Evolutionary conservation across 1,139 yeast genomes (phyloP), one percentile per base, ranked within the genome.

Genomic region (Taphrina communis): DNA sequence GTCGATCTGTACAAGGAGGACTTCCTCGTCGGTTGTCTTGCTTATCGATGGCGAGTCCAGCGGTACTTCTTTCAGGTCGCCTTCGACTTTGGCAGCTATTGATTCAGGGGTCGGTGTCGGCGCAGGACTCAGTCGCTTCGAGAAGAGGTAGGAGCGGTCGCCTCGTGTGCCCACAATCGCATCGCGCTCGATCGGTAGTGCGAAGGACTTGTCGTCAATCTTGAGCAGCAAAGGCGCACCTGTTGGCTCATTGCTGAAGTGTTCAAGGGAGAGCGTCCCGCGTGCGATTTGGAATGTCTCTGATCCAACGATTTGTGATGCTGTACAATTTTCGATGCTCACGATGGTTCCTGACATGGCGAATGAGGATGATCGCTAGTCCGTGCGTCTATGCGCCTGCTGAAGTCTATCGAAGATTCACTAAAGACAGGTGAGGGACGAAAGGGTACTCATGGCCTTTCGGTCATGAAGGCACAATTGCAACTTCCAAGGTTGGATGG

Each of bases 151-250:
- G 14, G 67, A 56, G 9, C 67, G 36, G 38, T 63, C 67, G 60
- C 59, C 67, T 8, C 50, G 56, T n/a, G 67, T 63, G 11, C 67
- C 67, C 36, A 57, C 67, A 12, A 63, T 55, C 19, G 67, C 59
- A 46, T 63, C 67, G 4, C 44, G 21, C 48, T 63, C 60, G 31
- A 38, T 63, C 46, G 67, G 61, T 38, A 55, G 38, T 25, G 61
- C 67, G 48, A 56, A 63, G 19, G 46, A 55, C 21, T 31, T 21
- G 25, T 58, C 62, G 11, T 31, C 62, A 5, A 58, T 58, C 42
- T 58, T 42, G 31, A 58, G 35, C 2, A 44, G 36, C 31, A 58
- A 19, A 1, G 39, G 52, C 17, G 62, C 62, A 14, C 44, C 53
- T 21, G 44, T 39, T 7, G 56, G 44, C 21, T 36, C 53, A 14